These are phyloP conservation scores for Hanseniaspora hatyaiensis DNA, from an alignment of 805 yeast genomes.

Conservation along the genomic window DNA sequence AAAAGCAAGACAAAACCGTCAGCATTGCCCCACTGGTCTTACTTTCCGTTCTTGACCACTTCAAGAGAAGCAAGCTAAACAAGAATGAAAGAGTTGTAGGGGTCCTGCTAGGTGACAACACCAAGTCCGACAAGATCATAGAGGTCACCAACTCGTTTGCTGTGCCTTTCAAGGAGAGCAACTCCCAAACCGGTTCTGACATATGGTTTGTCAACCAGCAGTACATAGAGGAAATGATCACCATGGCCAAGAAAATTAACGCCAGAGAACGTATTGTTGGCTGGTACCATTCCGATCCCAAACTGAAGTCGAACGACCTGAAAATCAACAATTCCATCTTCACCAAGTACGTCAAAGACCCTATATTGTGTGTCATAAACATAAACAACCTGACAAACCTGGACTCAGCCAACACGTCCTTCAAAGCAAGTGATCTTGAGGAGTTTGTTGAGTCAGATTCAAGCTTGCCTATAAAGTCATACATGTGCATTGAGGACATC, in stretches of 20 bases:
- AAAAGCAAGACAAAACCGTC: conserved; percentile 32
- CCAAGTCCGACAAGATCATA: conserved; percentile 37
- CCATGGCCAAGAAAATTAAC: conserved; percentile 93
- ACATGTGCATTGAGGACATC: conserved; percentile 85
- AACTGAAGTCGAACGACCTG: conserved; percentile 73
- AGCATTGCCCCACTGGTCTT: conserved; percentile 92
- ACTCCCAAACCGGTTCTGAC: conserved; percentile 51
- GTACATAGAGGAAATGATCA: conserved; percentile 90
- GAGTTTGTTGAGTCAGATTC: conserved; percentile 1
- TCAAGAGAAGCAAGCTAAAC: conserved; percentile 69
- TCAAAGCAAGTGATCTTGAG: conserved; percentile 23
- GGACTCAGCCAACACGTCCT: conserved; percentile 24
- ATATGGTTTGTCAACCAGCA: conserved; percentile 98
- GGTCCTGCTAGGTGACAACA: conserved; percentile 75
- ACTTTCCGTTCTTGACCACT: conserved; percentile 89
- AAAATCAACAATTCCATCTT: conserved; percentile 75
- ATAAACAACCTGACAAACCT: conserved; percentile 48
- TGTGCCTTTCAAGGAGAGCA: conserved; percentile 96
- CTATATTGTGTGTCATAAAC: conserved; percentile 80
- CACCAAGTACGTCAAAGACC: conserved; percentile 65
- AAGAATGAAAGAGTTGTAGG: conserved; percentile 82
- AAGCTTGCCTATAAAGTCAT: conserved; percentile 93
- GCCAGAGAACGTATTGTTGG: conserved; percentile 94
- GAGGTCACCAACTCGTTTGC: conserved; percentile 89
- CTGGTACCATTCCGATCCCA: conserved; percentile 99